These are phyloP conservation scores for Curvularia hawaiiensis DNA, from an alignment of 2,329 filamentous ascomycete genomes.

Conservation along the genomic window DNA sequence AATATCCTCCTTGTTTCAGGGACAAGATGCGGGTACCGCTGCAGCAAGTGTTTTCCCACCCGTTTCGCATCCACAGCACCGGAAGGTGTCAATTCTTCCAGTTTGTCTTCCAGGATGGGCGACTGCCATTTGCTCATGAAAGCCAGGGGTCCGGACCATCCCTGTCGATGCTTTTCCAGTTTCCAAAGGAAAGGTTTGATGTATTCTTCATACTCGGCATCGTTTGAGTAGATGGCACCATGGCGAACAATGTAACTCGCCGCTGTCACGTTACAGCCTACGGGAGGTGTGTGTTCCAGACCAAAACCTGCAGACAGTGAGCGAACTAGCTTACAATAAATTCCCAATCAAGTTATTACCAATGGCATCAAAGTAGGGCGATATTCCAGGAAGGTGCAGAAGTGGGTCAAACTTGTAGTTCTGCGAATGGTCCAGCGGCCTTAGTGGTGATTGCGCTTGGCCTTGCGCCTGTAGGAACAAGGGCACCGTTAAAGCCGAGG, in stretches of 20 bases:
- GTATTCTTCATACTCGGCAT: slow-evolving; percentile 57
- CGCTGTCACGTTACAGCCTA: slow-evolving; percentile 55
- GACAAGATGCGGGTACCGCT: slow-evolving; percentile 58
- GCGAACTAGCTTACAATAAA: background rate
- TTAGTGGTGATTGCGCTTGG: slow-evolving; percentile 21
- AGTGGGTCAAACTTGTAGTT: slow-evolving; percentile 54
- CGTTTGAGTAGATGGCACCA: slow-evolving; percentile 57
- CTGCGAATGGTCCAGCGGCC: slow-evolving; percentile 34
- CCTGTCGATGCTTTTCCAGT: slow-evolving; percentile 60
- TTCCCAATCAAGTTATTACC: slow-evolving; percentile 23
- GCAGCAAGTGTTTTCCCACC: slow-evolving; percentile 64
- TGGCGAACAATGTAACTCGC: slow-evolving; percentile 57
- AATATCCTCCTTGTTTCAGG: slow-evolving; percentile 44
- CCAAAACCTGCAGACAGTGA: slow-evolving; percentile 37
- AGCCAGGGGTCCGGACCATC: slow-evolving; percentile 58
- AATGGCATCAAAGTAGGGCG: slow-evolving; percentile 56
- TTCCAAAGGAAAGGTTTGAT: slow-evolving; percentile 60
- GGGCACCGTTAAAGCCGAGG: slow-evolving; percentile 26
- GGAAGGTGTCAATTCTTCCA: slow-evolving; percentile 39
- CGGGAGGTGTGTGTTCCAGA: slow-evolving; percentile 53
- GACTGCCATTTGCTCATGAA: slow-evolving; percentile 63
- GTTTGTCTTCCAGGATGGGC: slow-evolving; percentile 60
- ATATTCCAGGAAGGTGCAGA: slow-evolving; percentile 56
- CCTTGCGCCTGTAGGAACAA: slow-evolving; percentile 10
- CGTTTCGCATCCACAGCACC: slow-evolving; percentile 59